phyloP scores from a whole-genome alignment of 2,329 filamentous ascomycete species.

The Aureobasidium pullulans region DNA sequence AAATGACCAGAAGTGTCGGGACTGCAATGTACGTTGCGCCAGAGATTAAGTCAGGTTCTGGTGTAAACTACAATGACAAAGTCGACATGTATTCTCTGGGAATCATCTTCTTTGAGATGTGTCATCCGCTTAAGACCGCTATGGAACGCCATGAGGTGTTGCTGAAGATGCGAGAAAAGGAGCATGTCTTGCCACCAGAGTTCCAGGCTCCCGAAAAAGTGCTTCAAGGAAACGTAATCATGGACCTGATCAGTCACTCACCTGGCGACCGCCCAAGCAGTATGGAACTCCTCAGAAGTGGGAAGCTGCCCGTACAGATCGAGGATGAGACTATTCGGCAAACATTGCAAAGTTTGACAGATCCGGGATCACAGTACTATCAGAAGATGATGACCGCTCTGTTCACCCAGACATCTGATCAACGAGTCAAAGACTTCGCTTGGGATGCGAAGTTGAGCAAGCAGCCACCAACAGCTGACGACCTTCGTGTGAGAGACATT shows the following conservation, averaged over 20 bases:
- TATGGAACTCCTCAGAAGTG: slow-evolving; percentile 72
- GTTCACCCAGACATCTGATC: slow-evolving; percentile 64
- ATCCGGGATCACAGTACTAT: slow-evolving; percentile 80
- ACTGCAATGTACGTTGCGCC: slow-evolving; percentile 92
- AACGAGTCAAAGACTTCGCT: slow-evolving; percentile 64
- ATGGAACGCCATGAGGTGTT: slow-evolving; percentile 62
- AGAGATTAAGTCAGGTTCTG: slow-evolving; percentile 70
- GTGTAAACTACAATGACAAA: slow-evolving; percentile 73
- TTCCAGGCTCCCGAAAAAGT: slow-evolving; percentile 64
- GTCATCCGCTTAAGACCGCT: slow-evolving; percentile 52
- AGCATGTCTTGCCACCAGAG: slow-evolving; percentile 62
- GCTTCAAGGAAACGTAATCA: slow-evolving; percentile 67
- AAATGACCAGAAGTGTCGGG: slow-evolving; percentile 63
- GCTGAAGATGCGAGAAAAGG: slow-evolving; percentile 58
- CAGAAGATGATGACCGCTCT: slow-evolving; percentile 81
- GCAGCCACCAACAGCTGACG: slow-evolving; percentile 17
- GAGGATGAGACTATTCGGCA: slow-evolving; percentile 86
- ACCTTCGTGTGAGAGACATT: slow-evolving; percentile 30
- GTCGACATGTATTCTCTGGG: slow-evolving; percentile 98
- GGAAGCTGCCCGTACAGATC: slow-evolving; percentile 81
- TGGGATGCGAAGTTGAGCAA: slow-evolving; percentile 37
- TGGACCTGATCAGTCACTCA: slow-evolving; percentile 71
- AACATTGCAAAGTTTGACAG: slow-evolving; percentile 71
- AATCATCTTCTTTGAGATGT: slow-evolving; percentile 99
- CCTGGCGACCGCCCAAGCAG: slow-evolving; percentile 78